These are phyloP conservation scores for Pseudisothecium myosuroides DNA, from an alignment of 225 moss, liverwort and hornwort species.

Conservation along the genomic window DNA sequence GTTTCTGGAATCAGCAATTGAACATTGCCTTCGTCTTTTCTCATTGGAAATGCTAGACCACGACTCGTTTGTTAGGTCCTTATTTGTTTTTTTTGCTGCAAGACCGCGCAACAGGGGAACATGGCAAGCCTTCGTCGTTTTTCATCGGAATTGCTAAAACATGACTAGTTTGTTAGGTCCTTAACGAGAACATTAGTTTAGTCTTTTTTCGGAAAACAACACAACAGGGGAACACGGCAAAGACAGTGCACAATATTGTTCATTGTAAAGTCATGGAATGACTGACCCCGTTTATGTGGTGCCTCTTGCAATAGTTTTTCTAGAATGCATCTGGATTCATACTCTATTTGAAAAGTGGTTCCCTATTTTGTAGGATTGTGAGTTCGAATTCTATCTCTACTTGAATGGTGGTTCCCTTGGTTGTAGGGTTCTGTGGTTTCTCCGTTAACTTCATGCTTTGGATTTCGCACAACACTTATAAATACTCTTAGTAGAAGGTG, in stretches of 20 bases:
- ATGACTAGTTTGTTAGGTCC: neutral
- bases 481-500: neutral
- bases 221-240: neutral
- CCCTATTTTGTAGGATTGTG: neutral
- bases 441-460: neutral
- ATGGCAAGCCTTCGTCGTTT: neutral
- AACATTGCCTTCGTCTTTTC: neutral
- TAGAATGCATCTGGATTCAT: neutral
- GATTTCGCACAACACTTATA: neutral
- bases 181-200: neutral
- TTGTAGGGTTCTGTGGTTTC: neutral
- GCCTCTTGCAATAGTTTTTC: neutral
- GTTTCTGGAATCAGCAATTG: neutral
- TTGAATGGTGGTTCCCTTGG: neutral
- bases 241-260: neutral
- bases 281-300: neutral
- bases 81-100: no score
- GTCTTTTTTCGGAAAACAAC: neutral
- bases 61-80: neutral
- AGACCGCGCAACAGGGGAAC: neutral
- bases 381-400: neutral
- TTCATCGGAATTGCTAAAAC: neutral
- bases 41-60: no score
- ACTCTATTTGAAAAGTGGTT: neutral
- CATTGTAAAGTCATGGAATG: neutral